Evolutionary conservation across 75 land plant species (phyloP), one percentile per base, ranked within the genome.

Genomic region (Isoetes taiwanensis): DNA sequence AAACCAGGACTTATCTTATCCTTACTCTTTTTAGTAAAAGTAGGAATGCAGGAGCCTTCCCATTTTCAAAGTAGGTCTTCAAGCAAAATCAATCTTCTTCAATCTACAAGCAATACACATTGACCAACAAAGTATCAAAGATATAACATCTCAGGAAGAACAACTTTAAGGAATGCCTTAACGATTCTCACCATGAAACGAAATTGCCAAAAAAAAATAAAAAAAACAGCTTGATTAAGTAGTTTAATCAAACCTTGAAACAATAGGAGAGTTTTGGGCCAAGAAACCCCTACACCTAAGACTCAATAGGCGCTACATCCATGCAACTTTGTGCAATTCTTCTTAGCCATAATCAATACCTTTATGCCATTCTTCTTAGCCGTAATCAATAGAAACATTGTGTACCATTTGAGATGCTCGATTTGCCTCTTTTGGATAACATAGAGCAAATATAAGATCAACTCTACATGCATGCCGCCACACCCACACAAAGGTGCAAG

Each of bases 331-430:
- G 19, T 25, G 8, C 11, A 12, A 5, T 43, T 30, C 2, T 20
- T 32, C n/a, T n/a, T n/a, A n/a, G n/a, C n/a, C n/a, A n/a, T n/a
- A n/a, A n/a, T n/a, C n/a, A n/a, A n/a, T n/a, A n/a, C n/a, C n/a
- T n/a, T n/a, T n/a, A n/a, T n/a, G n/a, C n/a, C n/a, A n/a, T n/a
- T n/a, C n/a, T n/a, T n/a, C 3, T 66, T 66, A 66, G 69, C 69
- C 69, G 64, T 66, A 66, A 48, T 66, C 69, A 34, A 66, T 52
- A 28, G 64, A 34, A 23, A 66, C 17, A 2, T 63, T 63, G 34
- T 66, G 69, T 43, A 66, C 69, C 69, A 66, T 66, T 53, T 63
- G 69, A 58, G 64, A 66, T 19, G 69, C 69, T 63, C 69, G 69
- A 60, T 29, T 65, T 34, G 17, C 24, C 38, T 21, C 38, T 54